Base-by-base conservation (phyloP, 306 rosid species). In the Malus sylvestris region DNA sequence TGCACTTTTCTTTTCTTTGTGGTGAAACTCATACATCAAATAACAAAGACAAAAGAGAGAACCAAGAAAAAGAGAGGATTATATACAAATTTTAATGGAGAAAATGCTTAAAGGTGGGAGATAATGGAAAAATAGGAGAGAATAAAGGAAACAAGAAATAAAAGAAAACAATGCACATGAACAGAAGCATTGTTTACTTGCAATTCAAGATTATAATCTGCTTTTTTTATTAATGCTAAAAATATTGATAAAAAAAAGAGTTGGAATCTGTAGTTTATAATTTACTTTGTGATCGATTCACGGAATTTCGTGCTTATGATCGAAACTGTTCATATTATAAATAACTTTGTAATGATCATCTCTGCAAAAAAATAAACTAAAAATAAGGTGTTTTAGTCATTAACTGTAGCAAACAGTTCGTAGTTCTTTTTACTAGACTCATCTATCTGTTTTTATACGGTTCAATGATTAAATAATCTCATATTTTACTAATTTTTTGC, bases 131-230 rank as follows among this genome's bases (percentile, higher is more conserved):
- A 46, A 49, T 5, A 19, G 49, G 70, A 74, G 70, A 70, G 79
- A 79, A 60, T 67, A 71, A 81, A 79, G 62, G 65, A 57, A 81
- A 68, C 63, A 76, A 72, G 82, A 70, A 46, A 75, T 46, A 75
- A 73, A 81, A 61, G 4, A 71, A 22, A 72, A 74, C 76, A 22
- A 38, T 53, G 23, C 35, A 15, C 32, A 23, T 58, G 67, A 80
- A 77, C 74, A 81, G 85, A 81, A 86, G 72, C 59, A 52, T 30
- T 70, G 49, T 46, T 81, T 87, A 67, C 97, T 91, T 91, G 89
- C 87, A 69, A 72, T 80, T 83, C 79, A 91, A 89, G 97, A 87
- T 77, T 77, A 45, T 81, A 64, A 84, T 77, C 70, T 83, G 70
- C 82, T 76, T 83, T 88, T 57, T 35, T 35, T 11, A 15, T 72